Conservation (phyloP, 1,284 basidiomycete genomes). For the Ceratorhiza oryzae-sativae region DNA sequence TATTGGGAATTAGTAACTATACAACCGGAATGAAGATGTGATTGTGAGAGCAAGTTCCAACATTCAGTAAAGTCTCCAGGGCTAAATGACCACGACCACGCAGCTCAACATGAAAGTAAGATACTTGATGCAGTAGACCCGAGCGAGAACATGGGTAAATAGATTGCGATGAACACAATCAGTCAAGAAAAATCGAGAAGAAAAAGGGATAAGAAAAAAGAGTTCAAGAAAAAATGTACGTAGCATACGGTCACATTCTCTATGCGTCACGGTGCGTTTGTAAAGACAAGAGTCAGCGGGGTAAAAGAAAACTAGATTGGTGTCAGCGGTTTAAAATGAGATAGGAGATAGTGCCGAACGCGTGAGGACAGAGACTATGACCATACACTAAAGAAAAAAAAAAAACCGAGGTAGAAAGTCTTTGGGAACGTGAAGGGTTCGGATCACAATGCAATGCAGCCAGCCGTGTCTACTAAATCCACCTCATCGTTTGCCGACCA, state of each 20-base stretch:
- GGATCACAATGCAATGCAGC: slow-evolving; percentile 12
- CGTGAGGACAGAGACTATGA: slow-evolving; percentile 13
- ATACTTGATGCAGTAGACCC: slow-evolving; percentile 5
- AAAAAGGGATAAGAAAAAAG: not conserved
- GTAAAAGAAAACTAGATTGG: slow-evolving; percentile 12
- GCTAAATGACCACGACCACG: not conserved
- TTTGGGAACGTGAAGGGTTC: slow-evolving; percentile 24
- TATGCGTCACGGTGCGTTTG: slow-evolving; percentile 22
- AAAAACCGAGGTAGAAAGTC: slow-evolving; percentile 14
- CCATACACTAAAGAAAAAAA: slow-evolving; percentile 26
- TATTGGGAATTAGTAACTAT: slow-evolving; percentile 5
- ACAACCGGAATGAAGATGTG: slow-evolving; percentile 2
- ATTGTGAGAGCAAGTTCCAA: slow-evolving; percentile 5
- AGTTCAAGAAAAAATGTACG: slow-evolving; percentile 29
- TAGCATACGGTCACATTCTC: slow-evolving; percentile 22
- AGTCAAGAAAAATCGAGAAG: not conserved
- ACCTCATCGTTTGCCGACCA: slow-evolving; percentile 23
- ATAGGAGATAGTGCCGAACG: slow-evolving; percentile 10
- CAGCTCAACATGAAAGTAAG: not conserved
- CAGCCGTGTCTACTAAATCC: not conserved
- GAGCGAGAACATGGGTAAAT: slow-evolving; percentile 4
- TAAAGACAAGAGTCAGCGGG: not conserved
- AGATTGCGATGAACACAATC: slow-evolving; percentile 10
- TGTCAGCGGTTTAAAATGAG: slow-evolving; percentile 29
- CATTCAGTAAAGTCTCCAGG: not conserved